A percentile compares a stretch with the other conserved stretches of the same genome.
Conservation (phyloP, 305 asterid genomes). For the Fraxinus latifolia region DNA sequence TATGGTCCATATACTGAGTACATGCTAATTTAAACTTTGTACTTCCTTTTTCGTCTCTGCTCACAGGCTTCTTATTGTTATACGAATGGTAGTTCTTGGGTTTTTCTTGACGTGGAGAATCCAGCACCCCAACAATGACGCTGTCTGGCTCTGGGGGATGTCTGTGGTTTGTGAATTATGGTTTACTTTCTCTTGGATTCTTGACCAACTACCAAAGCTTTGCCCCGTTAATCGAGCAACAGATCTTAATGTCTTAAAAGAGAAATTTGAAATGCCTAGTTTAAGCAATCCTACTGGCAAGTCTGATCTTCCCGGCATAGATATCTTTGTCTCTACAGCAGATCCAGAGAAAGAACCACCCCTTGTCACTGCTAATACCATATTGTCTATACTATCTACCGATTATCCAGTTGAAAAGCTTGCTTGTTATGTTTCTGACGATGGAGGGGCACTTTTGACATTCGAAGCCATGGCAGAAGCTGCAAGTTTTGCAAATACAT, state of each 20-base stretch:
- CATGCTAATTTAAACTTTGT: conserved; percentile 18
- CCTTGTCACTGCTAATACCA: conserved; percentile 79
- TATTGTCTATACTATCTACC: conserved; percentile 63
- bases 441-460: conserved; percentile 77
- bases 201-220: conserved; percentile 73
- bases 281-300: conserved; percentile 58
- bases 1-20: conserved; percentile 12
- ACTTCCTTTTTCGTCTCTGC: conserved; percentile 5
- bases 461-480: conserved; percentile 85
- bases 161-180: conserved; percentile 71
- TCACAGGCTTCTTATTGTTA: conserved; percentile 49
- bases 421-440: conserved; percentile 74
- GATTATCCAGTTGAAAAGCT: conserved; percentile 80
- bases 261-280: conserved; percentile 56
- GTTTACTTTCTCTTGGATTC: conserved; percentile 77
- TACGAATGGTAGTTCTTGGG: conserved; percentile 62
- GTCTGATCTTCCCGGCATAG: conserved; percentile 76
- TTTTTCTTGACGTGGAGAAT: conserved; percentile 63
- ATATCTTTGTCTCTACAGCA: conserved; percentile 74
- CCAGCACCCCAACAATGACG: conserved; percentile 58
- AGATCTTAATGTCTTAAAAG: conserved; percentile 59
- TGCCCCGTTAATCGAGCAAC: conserved; percentile 68
- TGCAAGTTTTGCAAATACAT: conserved; percentile 61
- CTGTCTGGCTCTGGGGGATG: conserved; percentile 77
- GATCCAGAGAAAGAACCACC: conserved; percentile 89